Percentiles rank a stretch among this genome's conserved stretches.
These are phyloP conservation scores for Lactifluus pinguis DNA, from an alignment of 768 basidiomycete genomes.

Conservation along the genomic window DNA sequence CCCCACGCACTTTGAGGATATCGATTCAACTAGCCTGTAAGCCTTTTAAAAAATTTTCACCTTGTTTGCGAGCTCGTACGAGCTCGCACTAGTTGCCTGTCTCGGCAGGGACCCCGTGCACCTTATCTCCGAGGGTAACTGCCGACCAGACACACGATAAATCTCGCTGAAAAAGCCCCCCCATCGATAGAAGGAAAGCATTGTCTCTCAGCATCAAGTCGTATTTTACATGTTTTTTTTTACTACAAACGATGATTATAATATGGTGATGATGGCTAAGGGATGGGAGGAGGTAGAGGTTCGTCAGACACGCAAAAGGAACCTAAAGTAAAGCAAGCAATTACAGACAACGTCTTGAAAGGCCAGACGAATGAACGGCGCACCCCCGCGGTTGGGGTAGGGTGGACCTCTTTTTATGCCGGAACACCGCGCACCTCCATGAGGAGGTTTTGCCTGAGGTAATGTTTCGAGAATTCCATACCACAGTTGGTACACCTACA, in stretches of 20 bases:
- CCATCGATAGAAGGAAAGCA: background rate
- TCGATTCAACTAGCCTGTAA: background rate
- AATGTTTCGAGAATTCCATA: constrained; percentile 34
- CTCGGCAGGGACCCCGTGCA: background rate
- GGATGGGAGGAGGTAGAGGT: background rate
- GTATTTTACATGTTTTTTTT: background rate
- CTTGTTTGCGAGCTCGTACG: background rate
- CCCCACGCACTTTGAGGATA: background rate
- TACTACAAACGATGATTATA: background rate
- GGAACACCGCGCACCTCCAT: constrained; percentile 35
- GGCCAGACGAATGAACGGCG: background rate
- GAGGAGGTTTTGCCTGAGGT: constrained; percentile 33
- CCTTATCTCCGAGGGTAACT: background rate
- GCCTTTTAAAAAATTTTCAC: background rate
- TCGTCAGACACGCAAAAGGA: background rate
- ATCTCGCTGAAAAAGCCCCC: background rate
- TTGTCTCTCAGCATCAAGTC: background rate
- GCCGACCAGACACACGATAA: background rate
- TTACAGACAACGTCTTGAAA: background rate
- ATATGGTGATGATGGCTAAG: background rate
- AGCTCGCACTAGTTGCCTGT: background rate
- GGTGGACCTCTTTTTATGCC: constrained; percentile 17
- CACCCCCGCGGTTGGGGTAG: background rate
- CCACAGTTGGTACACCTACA: constrained; percentile 34
- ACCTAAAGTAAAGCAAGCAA: background rate